Base-by-base conservation (phyloP, 1,284 basidiomycete genomes). In the Trichosporon coremiiforme region DNA sequence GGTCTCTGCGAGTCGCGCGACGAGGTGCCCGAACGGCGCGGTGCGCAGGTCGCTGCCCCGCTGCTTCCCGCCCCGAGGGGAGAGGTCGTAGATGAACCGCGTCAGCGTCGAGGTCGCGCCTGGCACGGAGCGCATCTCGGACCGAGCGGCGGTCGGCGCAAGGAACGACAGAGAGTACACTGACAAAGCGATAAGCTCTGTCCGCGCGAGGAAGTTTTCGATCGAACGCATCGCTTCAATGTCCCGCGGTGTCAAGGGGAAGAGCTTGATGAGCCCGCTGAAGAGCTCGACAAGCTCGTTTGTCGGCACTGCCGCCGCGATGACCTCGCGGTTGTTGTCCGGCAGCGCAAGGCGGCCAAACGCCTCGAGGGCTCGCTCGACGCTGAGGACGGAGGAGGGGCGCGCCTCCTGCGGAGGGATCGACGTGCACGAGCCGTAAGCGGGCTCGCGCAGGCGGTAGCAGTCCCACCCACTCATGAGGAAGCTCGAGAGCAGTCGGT, bases 121-220 rank as follows among this genome's bases (percentile, higher is more conserved):
- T 0, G 84, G 83, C 2, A 82, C 74, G n/a, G 75, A 66, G 73
- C 91, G 91, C 75, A 95, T 86, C 69, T 84, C 86, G 67, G 86
- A 83, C 83, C 96, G 94, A 70, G 94, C 80, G 36, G 86, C 83
- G 1, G 89, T 89, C 0, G 93, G 87, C 4, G 94, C 88, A 64
- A 96, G 85, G 86, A 95, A 98, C 8, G 90, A 89, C 70, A 98
- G 85, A 41, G 91, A 90, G 85, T 97, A 98, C 50, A 97, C 87
- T 17, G 88, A 88, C 85, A 95, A 88, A 22, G 91, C 86, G 57
- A 88, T 84, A 71, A 91, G 90, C 84, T 96, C 93, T 73, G 91
- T 84, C 80, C 93, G 92, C 53, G 89, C 88, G 60, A 95, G 83
- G 87, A 92, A 92, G 22, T 86, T 77, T 71, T 87, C 86, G 41